Evolutionary conservation across 805 yeast species (phyloP).

Genomic region (Candida tallmaniae): DNA sequence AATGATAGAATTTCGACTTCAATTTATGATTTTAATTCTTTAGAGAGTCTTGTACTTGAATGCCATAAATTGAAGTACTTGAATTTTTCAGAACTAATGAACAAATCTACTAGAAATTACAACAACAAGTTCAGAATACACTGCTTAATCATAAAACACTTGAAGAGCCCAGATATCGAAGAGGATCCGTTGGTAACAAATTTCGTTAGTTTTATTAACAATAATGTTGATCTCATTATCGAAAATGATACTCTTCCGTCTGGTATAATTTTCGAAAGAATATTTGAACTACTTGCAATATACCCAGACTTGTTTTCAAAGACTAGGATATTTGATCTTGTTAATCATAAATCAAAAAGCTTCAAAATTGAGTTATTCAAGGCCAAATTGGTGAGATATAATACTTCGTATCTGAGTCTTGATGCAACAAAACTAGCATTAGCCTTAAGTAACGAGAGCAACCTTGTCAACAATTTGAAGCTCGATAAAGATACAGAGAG

Average conservation of each 20-base stretch:
- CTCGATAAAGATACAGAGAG: slow-evolving; percentile 2
- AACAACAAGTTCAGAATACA: slow-evolving; percentile 6
- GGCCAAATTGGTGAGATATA: background rate
- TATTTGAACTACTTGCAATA: background rate
- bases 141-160: slow-evolving; percentile 3
- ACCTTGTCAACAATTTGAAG: background rate
- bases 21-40: slow-evolving; percentile 17
- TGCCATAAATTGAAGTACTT: slow-evolving; percentile 15
- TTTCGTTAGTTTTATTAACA: slow-evolving; percentile 2
- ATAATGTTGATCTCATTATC: background rate
- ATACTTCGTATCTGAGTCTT: too few relatives aligned
- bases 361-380: background rate
- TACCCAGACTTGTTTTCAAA: slow-evolving; percentile 1
- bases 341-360: background rate
- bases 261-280: background rate
- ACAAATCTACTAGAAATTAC: slow-evolving; percentile 3
- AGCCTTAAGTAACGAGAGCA: background rate
- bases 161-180: slow-evolving; percentile 1
- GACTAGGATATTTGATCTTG: background rate
- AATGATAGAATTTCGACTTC: slow-evolving; percentile 6
- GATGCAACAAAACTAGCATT: too few relatives aligned
- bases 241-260: background rate
- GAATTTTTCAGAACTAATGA: slow-evolving; percentile 8
- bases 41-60: slow-evolving; percentile 14
- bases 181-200: slow-evolving; percentile 2